Evolutionary conservation across 257 asterid species (phyloP), one percentile per base, ranked within the genome.

Genomic region (Lithospermum erythrorhizon): DNA sequence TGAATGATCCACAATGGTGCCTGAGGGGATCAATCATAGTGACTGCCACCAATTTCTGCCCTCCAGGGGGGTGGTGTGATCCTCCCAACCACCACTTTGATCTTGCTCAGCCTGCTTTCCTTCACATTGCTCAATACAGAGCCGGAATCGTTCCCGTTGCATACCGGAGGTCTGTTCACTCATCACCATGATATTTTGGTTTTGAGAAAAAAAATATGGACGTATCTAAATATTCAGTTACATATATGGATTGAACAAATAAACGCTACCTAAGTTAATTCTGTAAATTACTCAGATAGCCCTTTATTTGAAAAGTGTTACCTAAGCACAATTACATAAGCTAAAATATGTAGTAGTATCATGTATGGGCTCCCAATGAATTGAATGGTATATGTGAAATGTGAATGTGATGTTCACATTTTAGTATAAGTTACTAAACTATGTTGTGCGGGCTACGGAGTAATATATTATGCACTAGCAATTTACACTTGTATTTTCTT

Each of bases 21-120:
- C 32, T 55, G 1, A 22, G 49, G 6, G 49, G 62, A 15, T 35
- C 49, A 11, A 23, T 58, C 35, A 25, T 29, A 15, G 62, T 58
- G 21, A 58, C 62, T 37, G 62, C 37, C 5, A 58, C 62, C 0
- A 58, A 58, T 17, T 58, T 58, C 49, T 58, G 45, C 41, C 37
- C 62, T 58, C 61, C 61, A 16, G 61, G 61, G 2, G 61, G 61
- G 61, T 58, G 61, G 61, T 58, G 61, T 15, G 37, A 58, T 19
- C 61, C 61, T 11, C 61, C 61, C 0, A 58, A 58, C 61, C 41
- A 22, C 61, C 61, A 58, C 45, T 58, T 58, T 6, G 61, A 58
- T 58, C 61, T 58, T 29, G 30, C 61, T 58, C 37, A 58, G 37
- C 61, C 61, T 22, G 61, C 41, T 29, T 58, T 58, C 19, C 61